A percentile compares a stretch with the other conserved stretches of the same genome.
Evolutionary conservation across 2,329 filamentous ascomycete species (phyloP).

Genomic region (Emericellopsis atlantica): DNA sequence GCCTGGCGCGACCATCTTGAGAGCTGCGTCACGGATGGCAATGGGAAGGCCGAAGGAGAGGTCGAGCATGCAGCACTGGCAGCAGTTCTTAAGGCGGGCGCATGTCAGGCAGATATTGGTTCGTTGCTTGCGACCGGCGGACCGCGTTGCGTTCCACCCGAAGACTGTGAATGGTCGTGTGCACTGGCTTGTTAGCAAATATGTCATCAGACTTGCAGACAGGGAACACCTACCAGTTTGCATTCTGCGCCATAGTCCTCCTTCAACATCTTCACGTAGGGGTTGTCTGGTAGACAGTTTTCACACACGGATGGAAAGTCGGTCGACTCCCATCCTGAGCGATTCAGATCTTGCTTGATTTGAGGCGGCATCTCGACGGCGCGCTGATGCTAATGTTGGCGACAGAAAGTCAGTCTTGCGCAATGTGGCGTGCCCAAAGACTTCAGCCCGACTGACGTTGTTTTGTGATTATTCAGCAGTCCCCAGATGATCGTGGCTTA

Average conservation of each 20-base stretch:
- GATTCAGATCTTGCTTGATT: constrained; percentile 92
- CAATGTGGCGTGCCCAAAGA: neutral
- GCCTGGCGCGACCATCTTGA: constrained; percentile 95
- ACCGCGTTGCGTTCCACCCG: constrained; percentile 86
- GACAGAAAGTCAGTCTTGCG: neutral
- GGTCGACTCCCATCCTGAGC: constrained; percentile 90
- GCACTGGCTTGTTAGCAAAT: constrained; percentile 34
- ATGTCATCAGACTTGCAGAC: constrained; percentile 3
- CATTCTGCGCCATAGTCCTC: constrained; percentile 87
- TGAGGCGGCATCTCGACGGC: constrained; percentile 59
- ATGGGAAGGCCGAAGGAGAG: constrained; percentile 91
- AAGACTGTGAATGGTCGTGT: constrained; percentile 95
- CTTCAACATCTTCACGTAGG: constrained; percentile 98
- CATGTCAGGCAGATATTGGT: constrained; percentile 96
- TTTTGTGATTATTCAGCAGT: neutral
- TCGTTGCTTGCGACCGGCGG: constrained; percentile 74
- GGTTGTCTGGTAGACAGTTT: constrained; percentile 88
- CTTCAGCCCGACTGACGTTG: neutral
- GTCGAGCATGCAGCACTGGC: constrained; percentile 97
- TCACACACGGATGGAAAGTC: constrained; percentile 86
- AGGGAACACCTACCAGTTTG: constrained; percentile 38
- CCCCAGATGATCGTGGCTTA: neutral
- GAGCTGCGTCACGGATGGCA: constrained; percentile 83
- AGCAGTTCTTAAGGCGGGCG: constrained; percentile 95
- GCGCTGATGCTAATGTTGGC: neutral